phyloP scores from a whole-genome alignment of 306 rosid genomes.

The Quercus engelmannii region DNA sequence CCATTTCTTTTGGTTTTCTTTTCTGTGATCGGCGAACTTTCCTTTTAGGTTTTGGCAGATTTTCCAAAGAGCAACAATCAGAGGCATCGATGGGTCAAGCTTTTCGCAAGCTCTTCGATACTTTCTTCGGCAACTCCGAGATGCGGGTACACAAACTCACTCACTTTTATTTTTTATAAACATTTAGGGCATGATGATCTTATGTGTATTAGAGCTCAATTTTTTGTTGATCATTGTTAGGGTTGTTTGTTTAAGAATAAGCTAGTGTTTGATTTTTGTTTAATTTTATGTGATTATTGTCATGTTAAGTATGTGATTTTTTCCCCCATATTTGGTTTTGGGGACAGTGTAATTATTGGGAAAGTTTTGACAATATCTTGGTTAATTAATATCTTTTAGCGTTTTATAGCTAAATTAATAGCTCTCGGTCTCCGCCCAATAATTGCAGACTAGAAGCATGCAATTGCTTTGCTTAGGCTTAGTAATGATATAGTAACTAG shows the following conservation, averaged over 20 bases:
- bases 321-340: neutral
- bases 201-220: neutral
- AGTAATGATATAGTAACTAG: neutral
- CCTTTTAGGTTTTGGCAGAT: neutral
- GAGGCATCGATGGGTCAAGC: conserved; percentile 49
- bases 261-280: neutral
- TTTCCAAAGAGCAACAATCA: neutral
- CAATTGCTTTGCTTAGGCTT: neutral
- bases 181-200: neutral
- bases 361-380: neutral
- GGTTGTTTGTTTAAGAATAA: neutral
- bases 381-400: neutral
- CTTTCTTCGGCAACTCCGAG: conserved; percentile 63
- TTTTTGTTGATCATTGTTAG: neutral
- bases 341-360: neutral
- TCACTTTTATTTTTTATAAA: neutral
- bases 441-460: neutral
- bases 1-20: too few relatives aligned
- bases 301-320: neutral
- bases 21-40: neutral
- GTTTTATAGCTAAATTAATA: neutral
- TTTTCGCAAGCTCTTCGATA: conserved; percentile 62
- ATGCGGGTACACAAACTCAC: conserved; percentile 43
- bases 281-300: neutral
- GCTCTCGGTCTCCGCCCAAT: neutral